Conservation (phyloP, 225 moss, liverwort and hornwort genomes). For the Lunularia cruciata region DNA sequence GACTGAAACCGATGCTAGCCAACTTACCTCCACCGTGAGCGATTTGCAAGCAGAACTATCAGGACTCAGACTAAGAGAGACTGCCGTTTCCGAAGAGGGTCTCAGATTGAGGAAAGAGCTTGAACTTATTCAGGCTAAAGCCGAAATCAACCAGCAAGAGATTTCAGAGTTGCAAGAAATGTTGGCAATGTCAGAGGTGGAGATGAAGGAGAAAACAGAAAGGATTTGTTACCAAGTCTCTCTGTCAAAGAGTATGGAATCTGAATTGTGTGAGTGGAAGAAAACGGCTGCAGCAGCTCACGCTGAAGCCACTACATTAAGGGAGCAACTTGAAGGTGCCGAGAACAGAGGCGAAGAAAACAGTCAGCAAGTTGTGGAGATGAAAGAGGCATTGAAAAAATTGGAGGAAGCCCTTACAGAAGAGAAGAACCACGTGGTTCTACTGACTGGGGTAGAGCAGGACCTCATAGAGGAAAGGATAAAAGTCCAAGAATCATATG, state of each 20-base stretch:
- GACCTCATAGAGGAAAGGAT: conserved; percentile 28
- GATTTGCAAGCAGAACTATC: conserved; percentile 34
- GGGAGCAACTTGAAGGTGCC: conserved; percentile 26
- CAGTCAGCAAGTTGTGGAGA: conserved; percentile 21
- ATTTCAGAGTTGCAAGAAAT: conserved; percentile 23
- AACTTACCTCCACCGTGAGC: conserved; percentile 8
- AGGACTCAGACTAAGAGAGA: conserved; percentile 29
- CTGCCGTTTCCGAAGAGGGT: conserved; percentile 29
- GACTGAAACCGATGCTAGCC: conserved; percentile 9
- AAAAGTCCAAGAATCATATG: conserved; percentile 27
- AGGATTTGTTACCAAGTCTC: conserved; percentile 20
- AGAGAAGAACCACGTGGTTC: conserved; percentile 10
- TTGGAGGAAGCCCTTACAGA: conserved; percentile 29
- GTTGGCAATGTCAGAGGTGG: conserved; percentile 24
- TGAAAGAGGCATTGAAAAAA: conserved; percentile 24
- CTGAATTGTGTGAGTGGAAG: conserved; percentile 52
- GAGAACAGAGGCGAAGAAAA: conserved; percentile 14
- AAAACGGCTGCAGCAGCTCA: conserved; percentile 35
- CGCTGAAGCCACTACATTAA: conserved; percentile 10
- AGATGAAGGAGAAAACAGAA: conserved; percentile 33
- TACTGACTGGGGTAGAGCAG: conserved; percentile 3
- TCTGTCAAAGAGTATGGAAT: conserved; percentile 31
- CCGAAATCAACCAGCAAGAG: conserved; percentile 23
- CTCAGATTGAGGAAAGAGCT: conserved; percentile 31
- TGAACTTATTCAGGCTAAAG: conserved; percentile 22